phyloP scores from a whole-genome alignment of 331 rosid genomes.

The Rosa hybrid region DNA sequence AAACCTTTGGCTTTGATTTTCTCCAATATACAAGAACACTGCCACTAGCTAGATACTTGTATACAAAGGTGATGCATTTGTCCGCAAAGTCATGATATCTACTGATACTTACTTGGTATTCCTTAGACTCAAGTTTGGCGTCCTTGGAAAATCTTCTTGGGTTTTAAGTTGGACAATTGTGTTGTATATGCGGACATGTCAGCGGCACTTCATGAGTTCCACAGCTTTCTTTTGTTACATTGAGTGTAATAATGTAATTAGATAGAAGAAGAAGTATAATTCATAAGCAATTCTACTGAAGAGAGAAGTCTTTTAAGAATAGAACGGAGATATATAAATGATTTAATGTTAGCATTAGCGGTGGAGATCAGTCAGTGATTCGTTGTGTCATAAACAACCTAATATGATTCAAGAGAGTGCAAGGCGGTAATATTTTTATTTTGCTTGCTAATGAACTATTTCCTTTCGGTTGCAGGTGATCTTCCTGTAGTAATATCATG shows the following conservation, averaged over 20 bases:
- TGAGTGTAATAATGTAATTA: neutral
- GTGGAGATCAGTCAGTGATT: neutral
- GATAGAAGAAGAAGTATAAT: neutral
- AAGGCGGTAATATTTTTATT: neutral
- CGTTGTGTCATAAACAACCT: neutral
- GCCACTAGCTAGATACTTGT: neutral
- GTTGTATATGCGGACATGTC: neutral
- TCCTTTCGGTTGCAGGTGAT: conserved; percentile 60
- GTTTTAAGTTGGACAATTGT: neutral
- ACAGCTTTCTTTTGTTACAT: neutral
- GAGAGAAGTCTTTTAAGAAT: neutral
- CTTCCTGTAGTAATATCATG: conserved; percentile 45
- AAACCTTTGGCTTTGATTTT: neutral
- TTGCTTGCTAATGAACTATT: neutral
- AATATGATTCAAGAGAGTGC: neutral
- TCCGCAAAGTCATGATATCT: neutral
- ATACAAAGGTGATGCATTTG: neutral
- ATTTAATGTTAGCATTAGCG: neutral
- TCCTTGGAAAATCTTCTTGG: neutral
- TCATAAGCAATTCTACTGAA: neutral
- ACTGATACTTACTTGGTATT: neutral
- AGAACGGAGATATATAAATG: neutral
- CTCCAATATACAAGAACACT: neutral
- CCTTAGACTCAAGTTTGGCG: neutral
- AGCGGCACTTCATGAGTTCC: neutral